Conservation (phyloP, 2,329 filamentous ascomycete genomes). For the Penicillium sp. region DNA sequence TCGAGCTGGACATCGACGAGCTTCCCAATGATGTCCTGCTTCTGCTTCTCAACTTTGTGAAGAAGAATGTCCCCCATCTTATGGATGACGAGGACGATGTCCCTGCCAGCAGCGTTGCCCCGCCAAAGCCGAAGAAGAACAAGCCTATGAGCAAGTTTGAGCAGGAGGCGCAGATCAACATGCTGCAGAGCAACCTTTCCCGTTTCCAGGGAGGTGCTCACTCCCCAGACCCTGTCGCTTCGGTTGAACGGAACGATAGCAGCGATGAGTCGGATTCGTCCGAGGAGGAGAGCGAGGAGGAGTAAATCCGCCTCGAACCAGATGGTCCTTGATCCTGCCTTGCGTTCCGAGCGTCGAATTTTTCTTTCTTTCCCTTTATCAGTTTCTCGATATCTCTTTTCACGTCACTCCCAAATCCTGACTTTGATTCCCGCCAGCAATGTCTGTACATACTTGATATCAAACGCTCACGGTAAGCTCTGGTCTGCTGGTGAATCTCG, state of each 20-base stretch:
- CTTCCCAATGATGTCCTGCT: slow-evolving; percentile 50
- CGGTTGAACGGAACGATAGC: slow-evolving; percentile 47
- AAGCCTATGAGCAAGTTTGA: slow-evolving; percentile 55
- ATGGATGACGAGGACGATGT: slow-evolving; percentile 45
- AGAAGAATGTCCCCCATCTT: slow-evolving; percentile 48
- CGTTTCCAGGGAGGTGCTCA: slow-evolving; percentile 47
- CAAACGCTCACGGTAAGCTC: slow-evolving; percentile 10
- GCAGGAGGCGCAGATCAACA: slow-evolving; percentile 53
- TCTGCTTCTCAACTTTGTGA: slow-evolving; percentile 49
- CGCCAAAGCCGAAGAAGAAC: slow-evolving; percentile 52
- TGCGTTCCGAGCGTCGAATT: slow-evolving; percentile 25
- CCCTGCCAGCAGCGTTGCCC: slow-evolving; percentile 35
- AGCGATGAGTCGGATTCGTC: slow-evolving; percentile 51
- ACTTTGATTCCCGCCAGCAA: background rate
- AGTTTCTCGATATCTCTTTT: slow-evolving; percentile 3
- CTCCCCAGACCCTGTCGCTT: slow-evolving; percentile 46
- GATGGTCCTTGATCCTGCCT: slow-evolving; percentile 17
- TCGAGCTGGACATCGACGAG: slow-evolving; percentile 52
- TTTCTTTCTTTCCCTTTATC: slow-evolving; percentile 3
- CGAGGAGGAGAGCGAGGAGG: slow-evolving; percentile 51
- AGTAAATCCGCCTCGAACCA: slow-evolving; percentile 33
- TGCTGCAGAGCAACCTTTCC: slow-evolving; percentile 48
- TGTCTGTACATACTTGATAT: slow-evolving; percentile 22
- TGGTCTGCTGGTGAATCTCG: slow-evolving; percentile 8
- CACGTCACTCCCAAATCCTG: background rate